Conservation (phyloP, 768 basidiomycete species). For the Pholiota molesta region DNA sequence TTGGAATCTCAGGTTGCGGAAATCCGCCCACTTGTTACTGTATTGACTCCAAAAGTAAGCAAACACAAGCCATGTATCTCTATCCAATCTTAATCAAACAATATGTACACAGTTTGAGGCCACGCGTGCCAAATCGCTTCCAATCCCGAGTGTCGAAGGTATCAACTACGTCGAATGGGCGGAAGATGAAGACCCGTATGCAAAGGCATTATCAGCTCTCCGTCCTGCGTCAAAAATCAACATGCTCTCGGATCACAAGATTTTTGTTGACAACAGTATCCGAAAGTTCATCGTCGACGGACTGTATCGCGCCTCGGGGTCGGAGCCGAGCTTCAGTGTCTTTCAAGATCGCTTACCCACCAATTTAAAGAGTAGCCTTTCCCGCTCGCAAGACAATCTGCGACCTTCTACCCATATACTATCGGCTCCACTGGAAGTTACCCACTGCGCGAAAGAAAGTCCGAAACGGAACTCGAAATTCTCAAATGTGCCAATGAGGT, state of each 20-base stretch:
- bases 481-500: slow-evolving; percentile 84
- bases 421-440: slow-evolving; percentile 58
- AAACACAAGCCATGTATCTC: background rate
- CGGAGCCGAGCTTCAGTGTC: background rate
- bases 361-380: background rate
- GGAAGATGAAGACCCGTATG: slow-evolving; percentile 71
- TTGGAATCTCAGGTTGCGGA: slow-evolving; percentile 14
- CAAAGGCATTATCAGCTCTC: slow-evolving; percentile 39
- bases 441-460: slow-evolving; percentile 74
- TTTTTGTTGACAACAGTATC: slow-evolving; percentile 64
- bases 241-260: slow-evolving; percentile 28
- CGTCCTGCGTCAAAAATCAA: background rate
- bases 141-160: slow-evolving; percentile 47
- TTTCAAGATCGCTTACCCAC: slow-evolving; percentile 1
- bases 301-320: slow-evolving; percentile 43
- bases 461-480: slow-evolving; percentile 65
- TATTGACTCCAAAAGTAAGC: slow-evolving; percentile 28
- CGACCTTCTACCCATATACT: slow-evolving; percentile 30
- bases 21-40: slow-evolving; percentile 46
- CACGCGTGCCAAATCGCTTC: slow-evolving; percentile 64
- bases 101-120: slow-evolving; percentile 57
- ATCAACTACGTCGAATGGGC: slow-evolving; percentile 58
- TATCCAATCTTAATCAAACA: background rate
- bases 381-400: background rate
- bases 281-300: slow-evolving; percentile 71